Evolutionary conservation across 1,284 basidiomycete genomes (phyloP), one percentile per base, ranked within the genome.

Genomic region (Rhodotorula glutinis): DNA sequence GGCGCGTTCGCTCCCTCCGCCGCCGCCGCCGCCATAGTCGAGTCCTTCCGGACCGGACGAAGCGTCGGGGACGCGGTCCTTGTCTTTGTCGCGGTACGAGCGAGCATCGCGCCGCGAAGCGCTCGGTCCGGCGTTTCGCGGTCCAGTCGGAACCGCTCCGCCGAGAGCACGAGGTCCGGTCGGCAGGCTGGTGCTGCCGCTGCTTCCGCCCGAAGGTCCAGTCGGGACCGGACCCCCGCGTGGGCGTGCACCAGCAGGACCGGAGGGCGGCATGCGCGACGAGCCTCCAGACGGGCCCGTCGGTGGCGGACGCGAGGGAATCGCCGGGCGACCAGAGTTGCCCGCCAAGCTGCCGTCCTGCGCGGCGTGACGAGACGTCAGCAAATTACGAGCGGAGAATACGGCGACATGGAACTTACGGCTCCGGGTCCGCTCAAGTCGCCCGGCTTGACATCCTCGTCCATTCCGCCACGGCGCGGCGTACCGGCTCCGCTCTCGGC

Each of bases 131-230:
- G 60, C n/a, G 77, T 90, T 91, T 53, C 89, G 83, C 16, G 89
- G 89, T 2, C 90, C 90, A 0, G 89, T 91, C 0, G 89, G 89
- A 30, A 91, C 89, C 70, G 86, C 85, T 25, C 88, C 88, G 2
- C 89, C 13, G n/a, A 54, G 17, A 3, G 60, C 65, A 49, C 66
- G 66, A 46, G 66, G 66, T 0, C 90, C 90, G 0, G 89, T 91
- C 0, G 89, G 89, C 29, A n/a, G 49, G 11, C 16, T n/a, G 91
- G 89, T 70, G 86, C 86, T 23, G 89, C 88, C 5, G 89, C 89
- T 1, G 88, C 89, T 0, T 33, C 62, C 27, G 57, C 49, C 9
- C 53, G 53, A 33, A 23, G n/a, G 57, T 11, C 61, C 47, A 23
- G 47, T 49, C 19, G 47, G 47, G 47, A 23, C 23, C 11, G 25